Percentiles rank a stretch among this genome's conserved stretches.
These are phyloP conservation scores for Diaporthe destruens DNA, from an alignment of 2,329 filamentous ascomycete genomes.

Conservation along the genomic window DNA sequence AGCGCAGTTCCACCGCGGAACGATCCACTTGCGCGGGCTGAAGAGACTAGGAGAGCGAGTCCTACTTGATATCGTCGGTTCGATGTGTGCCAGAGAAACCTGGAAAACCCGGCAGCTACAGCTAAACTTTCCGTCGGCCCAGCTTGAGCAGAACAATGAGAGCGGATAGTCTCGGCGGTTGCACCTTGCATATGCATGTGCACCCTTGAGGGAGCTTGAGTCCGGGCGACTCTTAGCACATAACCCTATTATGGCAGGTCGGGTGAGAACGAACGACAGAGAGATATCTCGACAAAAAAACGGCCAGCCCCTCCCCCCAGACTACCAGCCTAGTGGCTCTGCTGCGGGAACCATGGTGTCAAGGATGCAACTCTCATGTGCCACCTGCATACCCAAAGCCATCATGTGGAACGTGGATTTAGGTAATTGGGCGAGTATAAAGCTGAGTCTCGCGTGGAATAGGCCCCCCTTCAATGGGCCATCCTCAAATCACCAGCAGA, in stretches of 20 bases:
- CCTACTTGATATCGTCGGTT: neutral
- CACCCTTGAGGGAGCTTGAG: no score
- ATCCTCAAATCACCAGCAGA: slow-evolving; percentile 25
- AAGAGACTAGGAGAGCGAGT: neutral
- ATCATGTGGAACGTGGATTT: slow-evolving; percentile 8
- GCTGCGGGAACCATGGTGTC: slow-evolving; percentile 15
- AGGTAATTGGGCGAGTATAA: slow-evolving; percentile 14
- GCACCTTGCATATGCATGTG: neutral
- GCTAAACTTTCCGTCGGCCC: neutral
- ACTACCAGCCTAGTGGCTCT: neutral
- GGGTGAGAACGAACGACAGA: slow-evolving; percentile 8
- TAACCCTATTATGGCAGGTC: neutral
- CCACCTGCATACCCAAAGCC: neutral
- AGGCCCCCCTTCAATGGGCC: neutral
- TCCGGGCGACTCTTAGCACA: neutral
- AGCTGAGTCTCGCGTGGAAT: slow-evolving; percentile 5
- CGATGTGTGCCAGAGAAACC: neutral
- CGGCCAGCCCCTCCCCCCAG: no score
- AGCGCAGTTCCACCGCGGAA: slow-evolving; percentile 6
- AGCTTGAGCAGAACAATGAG: neutral
- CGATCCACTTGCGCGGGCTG: slow-evolving; percentile 17
- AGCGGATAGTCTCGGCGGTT: slow-evolving; percentile 7
- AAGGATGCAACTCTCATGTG: slow-evolving; percentile 16
- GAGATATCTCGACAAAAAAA: neutral
- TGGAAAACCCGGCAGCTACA: neutral